Base-by-base conservation (phyloP, 306 rosid genomes). In the Arachis stenosperma region DNA sequence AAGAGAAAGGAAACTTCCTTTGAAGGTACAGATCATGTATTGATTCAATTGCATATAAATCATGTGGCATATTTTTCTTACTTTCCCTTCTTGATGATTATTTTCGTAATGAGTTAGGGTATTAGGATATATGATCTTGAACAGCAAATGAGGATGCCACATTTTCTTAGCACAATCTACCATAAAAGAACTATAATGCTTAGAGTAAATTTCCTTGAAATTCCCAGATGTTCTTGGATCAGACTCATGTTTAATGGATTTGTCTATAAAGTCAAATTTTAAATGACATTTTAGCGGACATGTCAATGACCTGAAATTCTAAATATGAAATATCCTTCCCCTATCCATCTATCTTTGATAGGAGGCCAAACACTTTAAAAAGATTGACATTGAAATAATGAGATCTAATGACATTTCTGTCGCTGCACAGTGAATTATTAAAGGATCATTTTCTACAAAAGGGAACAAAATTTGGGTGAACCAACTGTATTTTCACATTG, bases 1-100 rank as follows among this genome's bases (percentile, higher is more conserved):
- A 79, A 91, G 98, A 82, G 98, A 91, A 15, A 84, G 96, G 74
- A 88, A 42, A 74, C 99, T 94, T 51, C 97, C 96, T 58, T 80
- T 94, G 81, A 94, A 94, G 99, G 93, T 91, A 85, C 77, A 68
- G 2, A 55, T 78, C 65, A 65, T 58, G 63, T 58, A 67, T 74
- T 56, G 39, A 33, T 61, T 69, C 66, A 40, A 41, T 54, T 39
- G 44, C 75, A 55, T 61, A n/a, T 64, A 33, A 29, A 29, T 29
- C 62, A 63, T 61, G 42, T 63, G 75, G 62, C 11, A 6, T 61
- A 22, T 70, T 44, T 33, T 40, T 41, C 60, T 79, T 74, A 3
- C 60, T 50, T 58, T 13, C 9, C 43, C 77, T 54, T 75, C 65
- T 81, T 37, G 14, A 40, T 9, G 9, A 13, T 77, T 40, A 0